Base-by-base conservation (phyloP, 2,329 filamentous ascomycete genomes). In the Torrubiella hemipterigena region DNA sequence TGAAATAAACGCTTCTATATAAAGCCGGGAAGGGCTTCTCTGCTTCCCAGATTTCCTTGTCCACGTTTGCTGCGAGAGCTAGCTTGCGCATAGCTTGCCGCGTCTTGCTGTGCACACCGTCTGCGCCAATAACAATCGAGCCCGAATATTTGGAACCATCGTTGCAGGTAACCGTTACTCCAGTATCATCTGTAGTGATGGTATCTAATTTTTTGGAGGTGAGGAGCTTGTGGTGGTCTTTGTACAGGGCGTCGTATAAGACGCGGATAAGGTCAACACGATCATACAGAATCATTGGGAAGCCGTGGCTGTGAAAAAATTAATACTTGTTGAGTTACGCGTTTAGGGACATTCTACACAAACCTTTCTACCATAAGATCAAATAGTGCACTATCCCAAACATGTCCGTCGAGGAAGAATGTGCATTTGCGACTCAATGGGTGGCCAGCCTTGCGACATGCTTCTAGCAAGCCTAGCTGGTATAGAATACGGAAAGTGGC, bases 41-140 rank as follows among this genome's bases (percentile, higher is more conserved):
- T n/a, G n/a, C n/a, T n/a, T n/a, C n/a, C n/a, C n/a, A n/a, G n/a
- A n/a, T n/a, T n/a, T n/a, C n/a, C n/a, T n/a, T n/a, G n/a, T n/a
- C n/a, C n/a, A n/a, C n/a, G n/a, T n/a, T n/a, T n/a, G n/a, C n/a
- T n/a, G n/a, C n/a, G n/a, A n/a, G n/a, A n/a, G n/a, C n/a, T n/a
- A n/a, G n/a, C n/a, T n/a, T n/a, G n/a, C 38, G 42, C 54, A 50
- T 51, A 54, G 25, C 45, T 39, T 4, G 27, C 18, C n/a, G 12
- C 4, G 17, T 27, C 30, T 27, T 21, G 20, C 20, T 22, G n/a
- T 22, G 20, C 20, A 22, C 20, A 22, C 20, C 20, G 20, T 22
- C 20, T n/a, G 20, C 20, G n/a, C 20, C 20, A n/a, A n/a, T n/a
- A n/a, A 22, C 20, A 8, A 22, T n/a, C 8, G 8, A 8, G 8